These are phyloP conservation scores for Tricharina praecox DNA, from an alignment of 495 filamentous ascomycete species.

Conservation along the genomic window DNA sequence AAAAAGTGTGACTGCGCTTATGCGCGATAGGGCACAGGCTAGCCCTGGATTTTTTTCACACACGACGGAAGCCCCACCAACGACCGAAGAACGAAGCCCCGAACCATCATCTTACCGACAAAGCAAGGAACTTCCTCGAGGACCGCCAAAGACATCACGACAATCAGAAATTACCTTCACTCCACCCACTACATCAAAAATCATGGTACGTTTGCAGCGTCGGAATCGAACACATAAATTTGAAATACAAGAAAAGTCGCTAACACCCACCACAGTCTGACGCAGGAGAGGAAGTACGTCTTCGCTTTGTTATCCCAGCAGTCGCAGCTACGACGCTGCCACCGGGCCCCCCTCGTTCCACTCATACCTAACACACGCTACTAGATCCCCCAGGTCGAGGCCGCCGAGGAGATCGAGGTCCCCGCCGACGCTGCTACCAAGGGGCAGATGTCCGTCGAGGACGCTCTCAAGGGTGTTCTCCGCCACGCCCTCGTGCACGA, in stretches of 20 bases:
- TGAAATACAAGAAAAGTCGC: too few relatives aligned
- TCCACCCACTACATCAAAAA: constrained; percentile 4
- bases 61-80: too few relatives aligned
- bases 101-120: too few relatives aligned
- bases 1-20: too few relatives aligned
- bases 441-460: constrained; percentile 93
- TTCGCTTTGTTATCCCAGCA: background rate
- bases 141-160: constrained; percentile 24
- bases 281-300: constrained; percentile 26
- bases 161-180: background rate
- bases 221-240: background rate
- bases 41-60: too few relatives aligned
- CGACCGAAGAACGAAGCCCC: too few relatives aligned
- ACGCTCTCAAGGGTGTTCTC: constrained; percentile 92
- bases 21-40: too few relatives aligned
- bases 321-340: background rate
- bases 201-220: constrained; percentile 1
- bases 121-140: constrained; percentile 21
- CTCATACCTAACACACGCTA: constrained; percentile 11
- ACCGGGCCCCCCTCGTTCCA: background rate
- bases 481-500: constrained; percentile 99
- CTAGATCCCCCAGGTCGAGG: constrained; percentile 36
- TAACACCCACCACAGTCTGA: constrained; percentile 25
- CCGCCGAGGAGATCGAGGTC: constrained; percentile 81
- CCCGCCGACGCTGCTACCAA: constrained; percentile 62